phyloP scores from a whole-genome alignment of 2,329 filamentous ascomycete species.

The Biscogniauxia sp. region DNA sequence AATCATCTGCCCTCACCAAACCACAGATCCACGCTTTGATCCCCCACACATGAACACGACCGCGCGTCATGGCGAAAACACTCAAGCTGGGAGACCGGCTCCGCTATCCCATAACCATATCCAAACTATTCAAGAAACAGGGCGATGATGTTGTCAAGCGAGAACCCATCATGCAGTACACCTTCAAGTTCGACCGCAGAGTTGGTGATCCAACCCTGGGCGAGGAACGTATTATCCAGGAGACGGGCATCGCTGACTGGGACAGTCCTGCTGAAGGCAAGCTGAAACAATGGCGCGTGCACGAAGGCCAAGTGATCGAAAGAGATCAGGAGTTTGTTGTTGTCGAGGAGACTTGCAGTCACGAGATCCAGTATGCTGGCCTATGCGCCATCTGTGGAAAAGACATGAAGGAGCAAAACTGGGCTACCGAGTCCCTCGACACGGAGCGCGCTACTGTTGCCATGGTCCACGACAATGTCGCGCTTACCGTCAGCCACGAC shows the following conservation, averaged over 20 bases:
- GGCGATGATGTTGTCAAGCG: slow-evolving; percentile 75
- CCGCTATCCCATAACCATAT: slow-evolving; percentile 91
- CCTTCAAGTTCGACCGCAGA: slow-evolving; percentile 75
- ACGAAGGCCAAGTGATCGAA: slow-evolving; percentile 61
- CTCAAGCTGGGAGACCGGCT: slow-evolving; percentile 61
- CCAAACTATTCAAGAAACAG: slow-evolving; percentile 72
- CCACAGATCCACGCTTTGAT: not conserved
- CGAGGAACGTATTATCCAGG: slow-evolving; percentile 64
- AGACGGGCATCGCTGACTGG: slow-evolving; percentile 73
- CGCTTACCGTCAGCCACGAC: slow-evolving; percentile 77
- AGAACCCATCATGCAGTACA: slow-evolving; percentile 81
- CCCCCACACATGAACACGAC: not conserved
- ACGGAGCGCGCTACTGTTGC: slow-evolving; percentile 87
- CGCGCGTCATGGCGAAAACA: slow-evolving; percentile 39
- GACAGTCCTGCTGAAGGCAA: slow-evolving; percentile 81
- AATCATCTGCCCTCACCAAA: not conserved
- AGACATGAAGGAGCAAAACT: slow-evolving; percentile 90
- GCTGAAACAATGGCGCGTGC: slow-evolving; percentile 73
- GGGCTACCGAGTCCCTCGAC: slow-evolving; percentile 76
- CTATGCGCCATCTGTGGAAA: slow-evolving; percentile 91
- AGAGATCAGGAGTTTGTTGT: slow-evolving; percentile 62
- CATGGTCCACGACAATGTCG: slow-evolving; percentile 89
- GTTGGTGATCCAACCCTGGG: slow-evolving; percentile 63
- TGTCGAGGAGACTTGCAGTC: slow-evolving; percentile 86
- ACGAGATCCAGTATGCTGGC: slow-evolving; percentile 87